A percentile compares a stretch with the other conserved stretches of the same genome.
Evolutionary conservation across 208 protist genomes (phyloP).

Genomic region (Vickermania spadyakhi): DNA sequence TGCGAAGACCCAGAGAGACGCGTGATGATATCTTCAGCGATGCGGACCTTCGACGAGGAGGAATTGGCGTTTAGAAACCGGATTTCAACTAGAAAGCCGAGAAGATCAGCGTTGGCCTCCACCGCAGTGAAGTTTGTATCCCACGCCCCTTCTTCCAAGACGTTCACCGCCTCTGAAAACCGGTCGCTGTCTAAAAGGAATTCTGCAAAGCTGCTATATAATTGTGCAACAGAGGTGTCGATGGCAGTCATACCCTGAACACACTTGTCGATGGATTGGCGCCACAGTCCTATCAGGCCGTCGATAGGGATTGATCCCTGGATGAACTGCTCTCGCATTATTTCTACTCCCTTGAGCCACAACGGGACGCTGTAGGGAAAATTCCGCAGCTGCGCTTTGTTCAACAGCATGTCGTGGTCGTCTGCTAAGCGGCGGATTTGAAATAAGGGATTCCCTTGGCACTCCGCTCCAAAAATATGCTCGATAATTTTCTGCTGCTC

Average conservation of each 20-base stretch:
- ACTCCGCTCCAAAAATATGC: slow-evolving; percentile 20
- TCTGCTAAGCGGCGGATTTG: slow-evolving; percentile 24
- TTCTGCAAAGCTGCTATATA: slow-evolving; percentile 39
- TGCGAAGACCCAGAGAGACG: too few species aligned
- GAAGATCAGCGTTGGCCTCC: slow-evolving; percentile 43
- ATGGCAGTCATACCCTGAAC: slow-evolving; percentile 30
- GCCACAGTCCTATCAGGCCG: slow-evolving; percentile 37
- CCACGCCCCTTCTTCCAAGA: slow-evolving; percentile 56
- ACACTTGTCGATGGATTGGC: slow-evolving; percentile 62
- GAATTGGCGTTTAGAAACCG: slow-evolving; percentile 15
- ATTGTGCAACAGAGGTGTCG: slow-evolving; percentile 42
- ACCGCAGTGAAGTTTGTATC: slow-evolving; percentile 34
- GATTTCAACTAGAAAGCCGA: slow-evolving; percentile 56
- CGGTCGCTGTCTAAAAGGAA: slow-evolving; percentile 23
- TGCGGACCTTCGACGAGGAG: background rate
- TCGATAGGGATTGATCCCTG: slow-evolving; percentile 12
- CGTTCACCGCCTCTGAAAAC: slow-evolving; percentile 20
- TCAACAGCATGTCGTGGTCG: slow-evolving; percentile 49
- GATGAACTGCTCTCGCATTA: slow-evolving; percentile 37
- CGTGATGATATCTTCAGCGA: too few species aligned
- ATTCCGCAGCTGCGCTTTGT: slow-evolving; percentile 54
- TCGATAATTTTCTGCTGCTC: slow-evolving; percentile 12
- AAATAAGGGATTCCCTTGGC: slow-evolving; percentile 20
- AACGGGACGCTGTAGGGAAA: slow-evolving; percentile 27
- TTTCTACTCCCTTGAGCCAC: slow-evolving; percentile 76